Conservation (phyloP, 371 early-diverging fungal species). For the Nematocida homosporus region DNA sequence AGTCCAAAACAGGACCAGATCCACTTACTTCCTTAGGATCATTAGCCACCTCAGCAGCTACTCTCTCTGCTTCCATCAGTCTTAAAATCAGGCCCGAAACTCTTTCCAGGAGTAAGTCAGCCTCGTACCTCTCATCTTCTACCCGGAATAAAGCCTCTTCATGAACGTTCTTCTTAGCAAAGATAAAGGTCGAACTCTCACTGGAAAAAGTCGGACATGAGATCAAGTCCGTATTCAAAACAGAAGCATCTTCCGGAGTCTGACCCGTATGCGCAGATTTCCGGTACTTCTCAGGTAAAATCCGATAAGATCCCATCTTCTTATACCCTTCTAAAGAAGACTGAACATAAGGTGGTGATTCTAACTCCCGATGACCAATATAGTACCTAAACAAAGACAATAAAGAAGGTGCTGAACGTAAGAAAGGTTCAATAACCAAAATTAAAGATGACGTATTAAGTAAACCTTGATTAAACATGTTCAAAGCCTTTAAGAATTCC, state of each 20-base stretch:
- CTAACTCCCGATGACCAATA: slow-evolving; percentile 77
- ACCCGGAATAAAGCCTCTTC: slow-evolving; percentile 88
- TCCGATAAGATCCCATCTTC: slow-evolving; percentile 64
- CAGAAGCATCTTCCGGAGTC: slow-evolving; percentile 79
- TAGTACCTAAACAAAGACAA: slow-evolving; percentile 85
- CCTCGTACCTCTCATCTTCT: slow-evolving; percentile 95
- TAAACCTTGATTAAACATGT: slow-evolving; percentile 86
- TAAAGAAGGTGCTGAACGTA: slow-evolving; percentile 73
- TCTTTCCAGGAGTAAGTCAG: slow-evolving; percentile 89
- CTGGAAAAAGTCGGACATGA: slow-evolving; percentile 86
- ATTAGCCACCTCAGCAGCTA: slow-evolving; percentile 52
- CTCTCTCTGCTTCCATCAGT: slow-evolving; percentile 77
- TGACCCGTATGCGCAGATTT: slow-evolving; percentile 75
- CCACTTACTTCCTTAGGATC: slow-evolving; percentile 12
- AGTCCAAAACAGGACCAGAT: not conserved
- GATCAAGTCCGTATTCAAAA: slow-evolving; percentile 86
- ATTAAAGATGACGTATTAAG: slow-evolving; percentile 75
- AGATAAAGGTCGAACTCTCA: slow-evolving; percentile 84
- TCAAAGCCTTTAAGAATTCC: slow-evolving; percentile 90
- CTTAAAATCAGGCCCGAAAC: slow-evolving; percentile 79
- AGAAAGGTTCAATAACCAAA: slow-evolving; percentile 70
- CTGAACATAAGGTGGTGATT: slow-evolving; percentile 22
- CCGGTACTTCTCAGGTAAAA: slow-evolving; percentile 59
- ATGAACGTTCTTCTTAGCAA: slow-evolving; percentile 81
- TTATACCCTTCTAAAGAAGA: slow-evolving; percentile 43